phyloP scores from a whole-genome alignment of 257 asterid species.

The Solanum pennellii region DNA sequence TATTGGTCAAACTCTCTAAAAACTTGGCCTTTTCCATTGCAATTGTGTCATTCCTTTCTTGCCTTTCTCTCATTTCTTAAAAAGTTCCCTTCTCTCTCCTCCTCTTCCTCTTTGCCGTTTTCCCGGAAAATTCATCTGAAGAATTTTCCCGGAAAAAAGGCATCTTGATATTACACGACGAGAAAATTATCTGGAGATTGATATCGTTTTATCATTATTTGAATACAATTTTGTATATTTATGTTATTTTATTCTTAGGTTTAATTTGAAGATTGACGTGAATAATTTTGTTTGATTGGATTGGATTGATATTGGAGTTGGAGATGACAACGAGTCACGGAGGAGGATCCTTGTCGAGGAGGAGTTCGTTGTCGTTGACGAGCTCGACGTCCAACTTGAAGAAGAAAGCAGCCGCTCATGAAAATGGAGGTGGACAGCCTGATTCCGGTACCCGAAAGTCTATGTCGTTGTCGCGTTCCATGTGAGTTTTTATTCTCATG shows the following conservation, averaged over 20 bases:
- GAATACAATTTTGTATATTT: neutral
- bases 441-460: constrained; percentile 1
- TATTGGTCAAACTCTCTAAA: neutral
- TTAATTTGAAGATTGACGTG: neutral
- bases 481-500: neutral
- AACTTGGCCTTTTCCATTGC: neutral
- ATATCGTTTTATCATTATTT: neutral
- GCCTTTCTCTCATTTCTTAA: neutral
- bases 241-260: neutral
- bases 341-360: constrained; percentile 12
- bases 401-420: neutral
- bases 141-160: neutral
- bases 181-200: neutral
- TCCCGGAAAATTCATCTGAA: neutral
- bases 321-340: constrained; percentile 13
- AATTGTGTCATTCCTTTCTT: neutral
- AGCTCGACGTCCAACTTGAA: neutral
- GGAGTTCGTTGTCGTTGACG: constrained; percentile 3
- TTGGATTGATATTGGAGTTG: neutral
- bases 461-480: constrained; percentile 2
- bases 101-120: neutral
- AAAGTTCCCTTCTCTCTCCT: neutral
- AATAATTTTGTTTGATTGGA: neutral
- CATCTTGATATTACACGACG: neutral
- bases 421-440: neutral